These are phyloP conservation scores for Clarireedia paspali DNA, from an alignment of 2,329 filamentous ascomycete genomes.

Conservation along the genomic window DNA sequence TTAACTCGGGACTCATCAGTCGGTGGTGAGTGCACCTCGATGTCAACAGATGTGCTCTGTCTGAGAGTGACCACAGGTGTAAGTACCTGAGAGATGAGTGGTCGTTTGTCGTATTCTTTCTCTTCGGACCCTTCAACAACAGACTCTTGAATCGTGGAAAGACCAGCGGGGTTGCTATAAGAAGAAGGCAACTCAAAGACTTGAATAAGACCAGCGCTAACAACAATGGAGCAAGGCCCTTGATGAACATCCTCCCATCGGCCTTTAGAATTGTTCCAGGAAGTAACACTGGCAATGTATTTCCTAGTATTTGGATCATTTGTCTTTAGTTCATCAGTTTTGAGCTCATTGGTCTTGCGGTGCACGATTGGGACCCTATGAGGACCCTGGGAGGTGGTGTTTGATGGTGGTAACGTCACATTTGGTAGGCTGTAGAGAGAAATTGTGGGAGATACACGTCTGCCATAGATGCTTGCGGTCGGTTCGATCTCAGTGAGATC, in stretches of 20 bases:
- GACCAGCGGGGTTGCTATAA: slow-evolving; percentile 14
- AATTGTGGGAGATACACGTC: slow-evolving; percentile 6
- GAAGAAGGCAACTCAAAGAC: slow-evolving; percentile 39
- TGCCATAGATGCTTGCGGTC: slow-evolving; percentile 8
- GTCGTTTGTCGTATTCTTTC: slow-evolving; percentile 29
- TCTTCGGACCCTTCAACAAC: slow-evolving; percentile 2
- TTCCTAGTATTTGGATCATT: slow-evolving; percentile 31
- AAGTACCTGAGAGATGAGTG: slow-evolving; percentile 67
- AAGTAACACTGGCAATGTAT: slow-evolving; percentile 48
- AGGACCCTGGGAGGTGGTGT: slow-evolving; percentile 59
- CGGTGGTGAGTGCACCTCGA: slow-evolving; percentile 85
- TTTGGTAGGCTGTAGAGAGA: slow-evolving; percentile 10
- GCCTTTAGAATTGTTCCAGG: slow-evolving; percentile 53
- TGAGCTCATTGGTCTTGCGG: neutral
- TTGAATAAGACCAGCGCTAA: slow-evolving; percentile 52
- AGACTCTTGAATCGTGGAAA: slow-evolving; percentile 7
- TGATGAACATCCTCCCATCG: slow-evolving; percentile 51
- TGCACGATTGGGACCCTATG: slow-evolving; percentile 42
- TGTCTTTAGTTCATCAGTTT: slow-evolving; percentile 43
- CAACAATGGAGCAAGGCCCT: slow-evolving; percentile 46
- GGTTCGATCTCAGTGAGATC: slow-evolving; percentile 5
- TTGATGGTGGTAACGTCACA: slow-evolving; percentile 64
- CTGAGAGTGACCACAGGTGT: slow-evolving; percentile 87
- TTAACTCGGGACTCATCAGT: slow-evolving; percentile 63
- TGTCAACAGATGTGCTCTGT: slow-evolving; percentile 85